These are phyloP conservation scores for Lichtheimia ramosa DNA, from an alignment of 371 early-diverging fungal species.

Conservation along the genomic window DNA sequence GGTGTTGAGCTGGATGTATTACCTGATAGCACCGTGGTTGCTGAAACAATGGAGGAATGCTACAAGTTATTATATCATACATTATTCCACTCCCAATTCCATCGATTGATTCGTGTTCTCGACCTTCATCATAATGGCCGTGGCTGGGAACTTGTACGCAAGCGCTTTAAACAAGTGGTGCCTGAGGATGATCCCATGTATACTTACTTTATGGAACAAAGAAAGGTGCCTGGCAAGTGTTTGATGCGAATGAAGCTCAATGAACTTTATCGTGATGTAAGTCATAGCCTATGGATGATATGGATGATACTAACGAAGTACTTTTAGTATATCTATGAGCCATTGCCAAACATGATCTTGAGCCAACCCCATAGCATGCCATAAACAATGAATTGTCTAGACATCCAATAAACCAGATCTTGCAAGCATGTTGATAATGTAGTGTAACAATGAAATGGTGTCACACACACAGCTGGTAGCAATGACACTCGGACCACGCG, in stretches of 20 bases:
- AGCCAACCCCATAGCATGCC: not conserved
- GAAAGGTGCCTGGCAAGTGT: constrained; percentile 56
- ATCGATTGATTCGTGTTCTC: constrained; percentile 67
- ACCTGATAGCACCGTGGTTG: constrained; percentile 59
- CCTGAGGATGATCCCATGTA: constrained; percentile 35
- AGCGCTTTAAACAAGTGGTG: not conserved
- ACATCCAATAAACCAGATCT: too few relatives aligned
- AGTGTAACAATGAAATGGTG: too few relatives aligned
- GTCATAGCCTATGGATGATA: constrained; percentile 9
- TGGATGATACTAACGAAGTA: not conserved
- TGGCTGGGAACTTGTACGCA: constrained; percentile 60
- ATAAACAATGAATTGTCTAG: too few relatives aligned
- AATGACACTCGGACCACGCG: too few relatives aligned
- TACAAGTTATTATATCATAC: constrained; percentile 70
- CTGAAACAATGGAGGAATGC: constrained; percentile 56
- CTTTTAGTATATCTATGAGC: constrained; percentile 52
- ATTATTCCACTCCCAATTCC: constrained; percentile 63
- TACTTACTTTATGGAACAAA: constrained; percentile 44
- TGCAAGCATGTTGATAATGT: too few relatives aligned
- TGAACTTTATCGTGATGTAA: constrained; percentile 68
- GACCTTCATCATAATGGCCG: constrained; percentile 61
- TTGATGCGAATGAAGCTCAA: constrained; percentile 74
- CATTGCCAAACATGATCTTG: constrained; percentile 63
- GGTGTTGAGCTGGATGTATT: constrained; percentile 54
- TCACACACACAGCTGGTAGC: too few relatives aligned